These are phyloP conservation scores for Lentinula novae-zelandiae DNA, from an alignment of 1,284 basidiomycete genomes.

Conservation along the genomic window DNA sequence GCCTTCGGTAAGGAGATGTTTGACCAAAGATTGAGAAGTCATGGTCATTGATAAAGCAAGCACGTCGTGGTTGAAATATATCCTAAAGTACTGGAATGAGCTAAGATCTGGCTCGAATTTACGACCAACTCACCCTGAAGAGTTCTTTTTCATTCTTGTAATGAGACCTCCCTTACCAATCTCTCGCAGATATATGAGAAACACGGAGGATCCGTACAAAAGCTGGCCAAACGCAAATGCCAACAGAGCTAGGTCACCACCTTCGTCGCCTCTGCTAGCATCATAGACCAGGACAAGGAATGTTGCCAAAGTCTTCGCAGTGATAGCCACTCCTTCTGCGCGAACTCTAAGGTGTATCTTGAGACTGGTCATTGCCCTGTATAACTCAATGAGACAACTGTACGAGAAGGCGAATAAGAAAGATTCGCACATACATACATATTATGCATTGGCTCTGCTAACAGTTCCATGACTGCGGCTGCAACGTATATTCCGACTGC, in stretches of 20 bases:
- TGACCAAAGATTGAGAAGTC: conserved; percentile 84
- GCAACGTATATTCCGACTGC: conserved; percentile 70
- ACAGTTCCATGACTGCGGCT: conserved; percentile 73
- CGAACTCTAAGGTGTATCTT: conserved; percentile 67
- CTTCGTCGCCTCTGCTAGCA: conserved; percentile 22
- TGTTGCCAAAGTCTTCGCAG: conserved; percentile 69
- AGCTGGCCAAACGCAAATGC: conserved; percentile 84
- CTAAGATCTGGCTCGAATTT: not conserved
- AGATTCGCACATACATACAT: conserved; percentile 34
- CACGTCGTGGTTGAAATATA: conserved; percentile 47
- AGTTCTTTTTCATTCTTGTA: conserved; percentile 16
- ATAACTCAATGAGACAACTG: conserved; percentile 9
- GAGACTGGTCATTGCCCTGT: conserved; percentile 64
- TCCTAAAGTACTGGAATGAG: not conserved
- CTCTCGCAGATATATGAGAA: conserved; percentile 30
- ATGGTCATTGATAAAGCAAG: conserved; percentile 72
- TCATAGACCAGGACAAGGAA: conserved; percentile 60
- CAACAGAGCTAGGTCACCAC: conserved; percentile 54
- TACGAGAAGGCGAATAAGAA: not conserved
- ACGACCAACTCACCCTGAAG: conserved; percentile 11
- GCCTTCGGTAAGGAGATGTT: conserved; percentile 93
- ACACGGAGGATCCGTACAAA: conserved; percentile 55
- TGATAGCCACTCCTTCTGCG: conserved; percentile 81
- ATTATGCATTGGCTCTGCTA: conserved; percentile 84
- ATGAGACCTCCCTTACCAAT: conserved; percentile 28